phyloP scores from a whole-genome alignment of 106 monocot genomes.

The Platanthera zijinensis region DNA sequence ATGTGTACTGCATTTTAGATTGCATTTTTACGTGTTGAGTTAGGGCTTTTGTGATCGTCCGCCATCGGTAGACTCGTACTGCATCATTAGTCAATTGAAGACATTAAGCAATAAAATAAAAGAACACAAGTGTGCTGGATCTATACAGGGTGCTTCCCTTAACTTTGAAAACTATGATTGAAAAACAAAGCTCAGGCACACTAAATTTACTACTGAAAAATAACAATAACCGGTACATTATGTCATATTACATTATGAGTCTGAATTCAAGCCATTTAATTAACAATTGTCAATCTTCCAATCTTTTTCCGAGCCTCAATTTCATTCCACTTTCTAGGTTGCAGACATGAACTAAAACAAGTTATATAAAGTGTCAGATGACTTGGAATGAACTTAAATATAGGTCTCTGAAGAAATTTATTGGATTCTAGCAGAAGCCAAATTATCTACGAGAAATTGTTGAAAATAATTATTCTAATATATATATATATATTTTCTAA shows the following conservation, averaged over 20 bases:
- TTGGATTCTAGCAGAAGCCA: too few relatives aligned
- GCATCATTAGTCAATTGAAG: too few relatives aligned
- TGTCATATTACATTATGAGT: background rate
- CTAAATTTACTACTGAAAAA: background rate
- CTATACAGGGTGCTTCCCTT: background rate
- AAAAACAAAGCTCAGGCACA: background rate
- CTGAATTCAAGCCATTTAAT: background rate
- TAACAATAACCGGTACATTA: background rate
- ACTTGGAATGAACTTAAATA: conserved; percentile 24
- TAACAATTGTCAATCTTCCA: background rate
- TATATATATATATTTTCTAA: too few relatives aligned
- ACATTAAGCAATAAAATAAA: too few relatives aligned
- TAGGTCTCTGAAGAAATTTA: background rate
- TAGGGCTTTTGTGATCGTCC: too few relatives aligned
- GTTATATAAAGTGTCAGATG: background rate
- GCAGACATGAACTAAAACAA: background rate
- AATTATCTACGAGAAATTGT: conserved; percentile 43
- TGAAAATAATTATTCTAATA: too few relatives aligned
- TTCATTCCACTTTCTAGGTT: background rate
- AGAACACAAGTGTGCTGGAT: too few relatives aligned
- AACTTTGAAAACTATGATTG: background rate
- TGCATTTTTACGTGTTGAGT: too few relatives aligned
- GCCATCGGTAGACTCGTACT: too few relatives aligned
- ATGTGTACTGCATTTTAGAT: too few relatives aligned
- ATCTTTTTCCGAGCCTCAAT: background rate